These are phyloP conservation scores for Parachlorella kessleri DNA, from an alignment of 139 green algal species.

Conservation along the genomic window DNA sequence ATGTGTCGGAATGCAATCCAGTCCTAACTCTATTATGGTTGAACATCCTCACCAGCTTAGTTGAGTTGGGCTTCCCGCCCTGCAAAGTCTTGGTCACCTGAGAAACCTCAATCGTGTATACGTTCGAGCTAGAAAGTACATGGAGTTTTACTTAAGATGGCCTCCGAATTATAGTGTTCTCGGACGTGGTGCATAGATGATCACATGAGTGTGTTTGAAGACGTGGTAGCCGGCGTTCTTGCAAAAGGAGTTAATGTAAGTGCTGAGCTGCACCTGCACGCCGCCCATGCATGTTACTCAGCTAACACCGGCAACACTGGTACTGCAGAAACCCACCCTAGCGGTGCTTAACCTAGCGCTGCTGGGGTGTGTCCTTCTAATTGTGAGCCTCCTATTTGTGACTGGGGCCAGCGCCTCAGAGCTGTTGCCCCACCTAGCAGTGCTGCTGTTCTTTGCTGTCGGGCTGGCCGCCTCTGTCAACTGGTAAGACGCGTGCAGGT, in stretches of 20 bases:
- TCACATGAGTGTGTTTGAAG: slow-evolving; percentile 34
- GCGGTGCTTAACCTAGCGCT: slow-evolving; percentile 53
- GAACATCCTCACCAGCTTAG: too few relatives aligned
- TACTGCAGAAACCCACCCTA: slow-evolving; percentile 48
- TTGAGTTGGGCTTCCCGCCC: too few relatives aligned
- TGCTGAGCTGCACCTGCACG: too few relatives aligned
- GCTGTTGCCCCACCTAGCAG: slow-evolving; percentile 43
- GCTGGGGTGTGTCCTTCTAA: slow-evolving; percentile 34
- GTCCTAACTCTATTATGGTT: too few relatives aligned
- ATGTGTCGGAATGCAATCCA: too few relatives aligned
- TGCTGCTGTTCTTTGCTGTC: slow-evolving; percentile 44
- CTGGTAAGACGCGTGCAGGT: too few relatives aligned
- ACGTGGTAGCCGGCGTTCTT: slow-evolving; percentile 51
- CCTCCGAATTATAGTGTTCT: too few relatives aligned
- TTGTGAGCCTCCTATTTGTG: slow-evolving; percentile 32
- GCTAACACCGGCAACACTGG: background rate
- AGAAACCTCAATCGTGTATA: too few relatives aligned
- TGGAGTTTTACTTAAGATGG: too few relatives aligned
- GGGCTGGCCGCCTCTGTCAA: slow-evolving; percentile 50
- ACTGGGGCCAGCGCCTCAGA: background rate
- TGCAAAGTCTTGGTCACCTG: too few relatives aligned
- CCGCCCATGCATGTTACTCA: background rate
- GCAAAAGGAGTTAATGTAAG: slow-evolving; percentile 53
- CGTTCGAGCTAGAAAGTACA: too few relatives aligned
- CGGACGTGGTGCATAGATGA: too few relatives aligned